A percentile compares a stretch with the other conserved stretches of the same genome.
Conservation (phyloP, 495 filamentous ascomycete genomes). For the Xylaria telfairii region DNA sequence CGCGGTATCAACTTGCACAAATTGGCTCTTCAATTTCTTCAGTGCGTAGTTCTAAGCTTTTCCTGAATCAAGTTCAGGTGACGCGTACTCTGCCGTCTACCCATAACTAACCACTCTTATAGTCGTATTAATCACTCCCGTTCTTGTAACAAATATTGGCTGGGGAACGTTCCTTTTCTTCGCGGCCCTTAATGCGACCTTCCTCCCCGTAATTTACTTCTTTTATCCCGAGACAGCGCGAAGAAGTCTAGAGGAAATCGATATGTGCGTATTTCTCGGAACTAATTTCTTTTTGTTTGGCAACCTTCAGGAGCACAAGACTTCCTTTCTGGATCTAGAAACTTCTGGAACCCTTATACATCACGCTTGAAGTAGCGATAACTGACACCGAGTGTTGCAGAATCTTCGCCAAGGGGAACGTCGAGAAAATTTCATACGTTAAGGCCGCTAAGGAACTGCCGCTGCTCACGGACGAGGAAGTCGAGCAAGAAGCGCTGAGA, state of each 20-base stretch:
- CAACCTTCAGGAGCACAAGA: background rate
- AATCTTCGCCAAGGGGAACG: constrained; percentile 67
- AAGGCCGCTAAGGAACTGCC: constrained; percentile 73
- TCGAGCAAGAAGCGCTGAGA: constrained; percentile 65
- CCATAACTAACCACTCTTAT: constrained; percentile 35
- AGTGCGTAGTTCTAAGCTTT: constrained; percentile 29
- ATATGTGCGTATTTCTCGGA: constrained; percentile 48
- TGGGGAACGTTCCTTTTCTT: constrained; percentile 87
- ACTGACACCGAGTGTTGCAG: background rate
- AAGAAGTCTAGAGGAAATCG: constrained; percentile 79
- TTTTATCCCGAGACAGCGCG: constrained; percentile 77
- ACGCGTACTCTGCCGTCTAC: background rate
- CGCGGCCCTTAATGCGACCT: constrained; percentile 69
- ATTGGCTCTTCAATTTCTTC: constrained; percentile 82
- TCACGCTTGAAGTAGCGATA: background rate
- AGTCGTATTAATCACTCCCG: constrained; percentile 81
- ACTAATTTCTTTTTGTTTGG: no score
- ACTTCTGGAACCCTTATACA: constrained; percentile 52
- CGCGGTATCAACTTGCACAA: constrained; percentile 74
- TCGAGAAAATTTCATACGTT: constrained; percentile 78
- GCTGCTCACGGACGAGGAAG: constrained; percentile 64
- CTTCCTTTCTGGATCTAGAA: constrained; percentile 29
- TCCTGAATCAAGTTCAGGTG: background rate
- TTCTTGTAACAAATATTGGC: constrained; percentile 69
- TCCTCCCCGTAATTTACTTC: constrained; percentile 77